phyloP scores from a whole-genome alignment of 192 early-diverging fungal genomes.

The Gonapodya sp. region DNA sequence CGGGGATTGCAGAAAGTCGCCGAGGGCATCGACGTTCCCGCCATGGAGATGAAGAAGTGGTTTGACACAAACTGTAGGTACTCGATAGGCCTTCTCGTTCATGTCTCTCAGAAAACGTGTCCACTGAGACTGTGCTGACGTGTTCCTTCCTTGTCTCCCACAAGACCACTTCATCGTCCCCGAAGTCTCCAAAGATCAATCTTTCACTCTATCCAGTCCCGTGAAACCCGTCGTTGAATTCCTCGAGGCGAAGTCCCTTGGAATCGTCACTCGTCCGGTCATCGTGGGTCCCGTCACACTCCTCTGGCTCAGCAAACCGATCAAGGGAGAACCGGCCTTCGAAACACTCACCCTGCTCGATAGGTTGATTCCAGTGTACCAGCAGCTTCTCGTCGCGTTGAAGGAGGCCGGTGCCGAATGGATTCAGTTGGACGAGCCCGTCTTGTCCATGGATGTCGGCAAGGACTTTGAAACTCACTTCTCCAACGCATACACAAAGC shows the following conservation, averaged over 20 bases:
- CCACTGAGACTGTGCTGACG: not conserved
- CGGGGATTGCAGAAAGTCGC: constrained; percentile 77
- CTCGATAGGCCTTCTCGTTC: constrained; percentile 7
- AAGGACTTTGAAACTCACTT: constrained; percentile 39
- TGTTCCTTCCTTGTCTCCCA: not conserved
- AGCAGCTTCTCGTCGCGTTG: constrained; percentile 63
- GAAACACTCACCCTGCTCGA: constrained; percentile 67
- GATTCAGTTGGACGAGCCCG: constrained; percentile 82
- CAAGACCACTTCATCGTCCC: constrained; percentile 67
- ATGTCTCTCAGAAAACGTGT: not conserved
- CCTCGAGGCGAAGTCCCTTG: constrained; percentile 82
- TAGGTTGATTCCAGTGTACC: constrained; percentile 71
- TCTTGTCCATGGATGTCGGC: constrained; percentile 54
- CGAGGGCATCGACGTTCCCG: constrained; percentile 64
- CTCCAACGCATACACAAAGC: constrained; percentile 49
- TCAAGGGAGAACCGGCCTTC: constrained; percentile 55
- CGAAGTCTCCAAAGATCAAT: constrained; percentile 65
- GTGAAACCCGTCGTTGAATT: constrained; percentile 74
- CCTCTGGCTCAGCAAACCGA: constrained; percentile 74
- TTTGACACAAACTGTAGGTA: constrained; percentile 97
- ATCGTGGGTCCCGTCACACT: constrained; percentile 86
- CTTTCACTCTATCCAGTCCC: constrained; percentile 55
- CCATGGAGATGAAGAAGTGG: constrained; percentile 99
- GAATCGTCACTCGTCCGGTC: constrained; percentile 86
- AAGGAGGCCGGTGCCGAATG: constrained; percentile 65